Percentiles rank a stretch among this genome's conserved stretches.
These are phyloP conservation scores for Aquilaria malaccensis DNA, from an alignment of 345 rosid species.

Conservation along the genomic window DNA sequence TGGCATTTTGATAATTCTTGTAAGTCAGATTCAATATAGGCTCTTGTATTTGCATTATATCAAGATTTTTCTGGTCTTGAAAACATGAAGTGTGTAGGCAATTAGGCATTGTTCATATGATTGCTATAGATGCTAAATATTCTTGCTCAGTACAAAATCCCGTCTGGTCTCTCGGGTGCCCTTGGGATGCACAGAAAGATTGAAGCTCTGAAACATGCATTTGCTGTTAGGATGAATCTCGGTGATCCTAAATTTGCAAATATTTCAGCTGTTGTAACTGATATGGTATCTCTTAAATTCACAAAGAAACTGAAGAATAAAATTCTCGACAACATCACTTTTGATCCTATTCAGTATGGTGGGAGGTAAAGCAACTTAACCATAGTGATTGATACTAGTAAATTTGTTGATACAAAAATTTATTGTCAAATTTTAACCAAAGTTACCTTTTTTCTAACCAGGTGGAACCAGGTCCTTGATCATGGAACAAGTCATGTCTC, in stretches of 20 bases:
- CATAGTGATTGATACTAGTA: too few relatives aligned
- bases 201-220: slow-evolving; percentile 58
- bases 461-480: slow-evolving; percentile 49
- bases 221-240: slow-evolving; percentile 57
- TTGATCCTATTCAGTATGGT: slow-evolving; percentile 40
- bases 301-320: slow-evolving; percentile 35
- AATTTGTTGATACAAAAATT: too few relatives aligned
- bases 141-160: slow-evolving; percentile 39
- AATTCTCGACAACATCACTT: slow-evolving; percentile 49
- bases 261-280: slow-evolving; percentile 31
- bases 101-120: background rate
- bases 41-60: background rate
- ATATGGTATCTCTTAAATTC: slow-evolving; percentile 50
- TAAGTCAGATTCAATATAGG: slow-evolving; percentile 15
- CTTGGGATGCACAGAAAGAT: slow-evolving; percentile 49
- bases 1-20: slow-evolving; percentile 46
- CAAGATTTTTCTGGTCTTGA: background rate
- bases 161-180: slow-evolving; percentile 30
- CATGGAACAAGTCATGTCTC: slow-evolving; percentile 66
- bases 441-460: slow-evolving; percentile 4
- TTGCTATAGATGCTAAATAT: slow-evolving; percentile 41
- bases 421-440: too few relatives aligned
- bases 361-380: slow-evolving; percentile 28
- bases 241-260: slow-evolving; percentile 58
- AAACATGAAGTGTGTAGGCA: background rate